These are phyloP conservation scores for Pseudevernia furfuracea DNA, from an alignment of 495 filamentous ascomycete genomes.

Conservation along the genomic window DNA sequence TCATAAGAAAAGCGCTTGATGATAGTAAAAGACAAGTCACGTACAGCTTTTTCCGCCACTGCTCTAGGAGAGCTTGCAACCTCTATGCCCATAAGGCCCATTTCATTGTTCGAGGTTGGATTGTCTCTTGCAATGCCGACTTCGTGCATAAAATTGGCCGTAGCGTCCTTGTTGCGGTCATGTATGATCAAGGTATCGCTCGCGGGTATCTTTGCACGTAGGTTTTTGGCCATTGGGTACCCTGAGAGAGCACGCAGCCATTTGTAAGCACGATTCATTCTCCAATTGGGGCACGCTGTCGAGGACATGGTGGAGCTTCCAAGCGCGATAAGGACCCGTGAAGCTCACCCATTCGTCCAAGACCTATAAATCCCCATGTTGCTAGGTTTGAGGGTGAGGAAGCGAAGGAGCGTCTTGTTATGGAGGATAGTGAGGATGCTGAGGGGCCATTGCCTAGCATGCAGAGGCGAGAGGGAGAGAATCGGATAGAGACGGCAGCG, in stretches of 20 bases:
- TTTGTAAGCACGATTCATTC: conserved; percentile 22
- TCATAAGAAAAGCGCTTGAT: conserved; percentile 32
- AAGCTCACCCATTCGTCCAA: conserved; percentile 77
- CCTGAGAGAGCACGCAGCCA: conserved; percentile 35
- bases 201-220: conserved; percentile 65
- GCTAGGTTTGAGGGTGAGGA: conserved; percentile 30
- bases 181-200: conserved; percentile 61
- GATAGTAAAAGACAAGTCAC: conserved; percentile 7
- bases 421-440: conserved; percentile 6
- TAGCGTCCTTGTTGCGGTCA: conserved; percentile 62
- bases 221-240: conserved; percentile 82
- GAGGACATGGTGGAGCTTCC: conserved; percentile 8
- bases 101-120: background rate
- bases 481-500: conserved; percentile 21
- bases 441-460: conserved; percentile 11
- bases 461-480: conserved; percentile 22
- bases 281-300: conserved; percentile 7
- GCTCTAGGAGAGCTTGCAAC: conserved; percentile 51
- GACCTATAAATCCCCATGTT: conserved; percentile 75
- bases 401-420: conserved; percentile 22
- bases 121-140: conserved; percentile 34
- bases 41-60: conserved; percentile 65
- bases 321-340: conserved; percentile 11
- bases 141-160: conserved; percentile 54
- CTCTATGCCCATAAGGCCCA: conserved; percentile 43